Conservation (phyloP, 2,329 filamentous ascomycete species). For the Sphaerulina vaccinii region DNA sequence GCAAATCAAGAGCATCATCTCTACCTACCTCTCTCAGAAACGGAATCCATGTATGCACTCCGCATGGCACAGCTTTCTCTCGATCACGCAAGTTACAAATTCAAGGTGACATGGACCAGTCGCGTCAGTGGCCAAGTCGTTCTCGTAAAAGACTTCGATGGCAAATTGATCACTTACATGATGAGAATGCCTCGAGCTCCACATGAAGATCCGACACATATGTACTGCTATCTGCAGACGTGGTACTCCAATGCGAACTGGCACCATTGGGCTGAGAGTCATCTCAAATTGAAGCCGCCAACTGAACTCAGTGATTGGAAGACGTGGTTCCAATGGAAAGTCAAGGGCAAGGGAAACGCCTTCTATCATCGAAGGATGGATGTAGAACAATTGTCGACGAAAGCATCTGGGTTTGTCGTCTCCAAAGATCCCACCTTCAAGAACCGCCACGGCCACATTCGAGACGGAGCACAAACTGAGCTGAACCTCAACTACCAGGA, state of each 20-base stretch:
- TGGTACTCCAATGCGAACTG: slow-evolving; percentile 4
- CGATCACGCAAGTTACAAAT: not conserved
- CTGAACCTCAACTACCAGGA: slow-evolving; percentile 1
- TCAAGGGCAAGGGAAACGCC: not conserved
- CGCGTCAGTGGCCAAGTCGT: not conserved
- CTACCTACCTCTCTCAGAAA: not conserved
- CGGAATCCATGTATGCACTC: not conserved
- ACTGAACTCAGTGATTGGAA: not conserved
- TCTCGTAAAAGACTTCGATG: not conserved
- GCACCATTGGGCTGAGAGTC: not conserved
- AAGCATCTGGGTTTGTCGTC: not conserved
- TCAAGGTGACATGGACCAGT: not conserved
- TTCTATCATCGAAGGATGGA: not conserved
- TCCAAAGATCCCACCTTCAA: not conserved
- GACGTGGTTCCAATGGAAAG: not conserved
- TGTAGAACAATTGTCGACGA: not conserved
- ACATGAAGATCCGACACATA: not conserved
- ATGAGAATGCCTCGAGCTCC: not conserved
- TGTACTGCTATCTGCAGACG: not conserved
- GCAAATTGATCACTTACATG: not conserved
- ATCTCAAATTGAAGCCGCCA: not conserved
- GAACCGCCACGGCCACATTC: slow-evolving; percentile 3
- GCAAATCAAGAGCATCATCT: slow-evolving; percentile 1
- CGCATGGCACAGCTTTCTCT: not conserved
- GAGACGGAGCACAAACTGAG: slow-evolving; percentile 6